Conservation (phyloP, 805 yeast species). For the Candida chauliodis region DNA sequence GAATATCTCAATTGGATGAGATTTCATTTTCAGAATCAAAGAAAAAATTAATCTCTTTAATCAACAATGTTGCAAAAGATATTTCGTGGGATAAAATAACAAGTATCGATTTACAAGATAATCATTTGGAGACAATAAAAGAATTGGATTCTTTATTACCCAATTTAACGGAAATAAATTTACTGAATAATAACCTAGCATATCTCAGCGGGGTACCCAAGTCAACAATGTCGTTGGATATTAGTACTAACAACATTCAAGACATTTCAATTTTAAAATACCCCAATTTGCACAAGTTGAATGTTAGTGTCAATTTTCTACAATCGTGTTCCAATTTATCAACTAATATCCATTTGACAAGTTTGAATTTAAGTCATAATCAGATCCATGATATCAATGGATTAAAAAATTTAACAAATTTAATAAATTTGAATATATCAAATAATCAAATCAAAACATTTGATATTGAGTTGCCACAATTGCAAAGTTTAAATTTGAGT, state of each 20-base stretch:
- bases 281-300: constrained; percentile 40
- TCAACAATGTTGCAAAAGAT: constrained; percentile 35
- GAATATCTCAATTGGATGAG: constrained; percentile 33
- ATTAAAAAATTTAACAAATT: constrained; percentile 34
- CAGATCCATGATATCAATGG: constrained; percentile 32
- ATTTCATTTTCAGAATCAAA: constrained; percentile 48
- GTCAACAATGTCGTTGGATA: constrained; percentile 31
- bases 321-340: constrained; percentile 33
- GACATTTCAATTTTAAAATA: constrained; percentile 41
- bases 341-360: constrained; percentile 39
- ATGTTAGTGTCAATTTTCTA: constrained; percentile 37
- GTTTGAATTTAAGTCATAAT: constrained; percentile 37
- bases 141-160: constrained; percentile 46
- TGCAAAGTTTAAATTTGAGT: constrained; percentile 43
- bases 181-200: constrained; percentile 39
- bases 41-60: constrained; percentile 39
- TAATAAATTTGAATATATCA: constrained; percentile 39
- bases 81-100: constrained; percentile 39
- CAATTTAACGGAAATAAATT: constrained; percentile 33
- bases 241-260: constrained; percentile 38
- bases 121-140: constrained; percentile 37
- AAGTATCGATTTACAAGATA: constrained; percentile 32
- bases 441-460: constrained; percentile 40
- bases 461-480: constrained; percentile 28
- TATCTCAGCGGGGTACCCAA: constrained; percentile 47